Evolutionary conservation across 768 basidiomycete genomes (phyloP), one percentile per base, ranked within the genome.

Genomic region (Sporobolomyces phaffii): DNA sequence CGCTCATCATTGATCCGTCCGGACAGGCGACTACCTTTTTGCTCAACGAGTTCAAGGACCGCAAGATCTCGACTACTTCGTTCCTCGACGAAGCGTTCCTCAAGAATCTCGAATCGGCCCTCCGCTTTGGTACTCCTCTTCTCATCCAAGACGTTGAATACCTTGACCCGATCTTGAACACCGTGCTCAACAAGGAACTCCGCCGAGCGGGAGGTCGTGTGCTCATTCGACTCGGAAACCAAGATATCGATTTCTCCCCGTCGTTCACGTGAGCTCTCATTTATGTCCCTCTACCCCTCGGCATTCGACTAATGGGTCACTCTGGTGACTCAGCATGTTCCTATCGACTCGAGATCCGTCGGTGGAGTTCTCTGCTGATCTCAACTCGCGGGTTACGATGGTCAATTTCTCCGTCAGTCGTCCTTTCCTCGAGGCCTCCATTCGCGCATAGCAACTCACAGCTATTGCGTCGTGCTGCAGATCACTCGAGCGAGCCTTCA

Each of bases 401-500:
- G 72, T 74, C 62, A 76, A 76, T 58, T 76, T 76, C 50, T 73
- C 75, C 9, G 67, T 65, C 9, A 17, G 70, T 40, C 8, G 1
- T 5, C n/a, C 9, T 17, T 41, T 7, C 14, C 1, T 28, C 31
- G n/a, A 18, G 38, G 33, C 51, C 22, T 22, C 38, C 10, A 15
- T 7, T 14, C 33, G 24, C 44, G 11, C 9, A 9, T 5, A 5
- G 33, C 10, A 9, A 34, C 43, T 50, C 90, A 94, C 31, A 91
- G 89, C 0, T 93, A 74, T 90, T 93, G 79, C 93, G 91, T 80
- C 93, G 92, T 26, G 10, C 28, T 28, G 78, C 94, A 93, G 31
- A 99, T 99, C 94, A 99, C 96, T 0, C 85, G 92, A 64, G 91
- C 91, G 77, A 98, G 94, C 83, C 83, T 99, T 44, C 96, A 98